Percentiles rank a stretch among this genome's conserved stretches.
These are phyloP conservation scores for Colletotrichum truncatum DNA, from an alignment of 2,329 filamentous ascomycete species.

Conservation along the genomic window DNA sequence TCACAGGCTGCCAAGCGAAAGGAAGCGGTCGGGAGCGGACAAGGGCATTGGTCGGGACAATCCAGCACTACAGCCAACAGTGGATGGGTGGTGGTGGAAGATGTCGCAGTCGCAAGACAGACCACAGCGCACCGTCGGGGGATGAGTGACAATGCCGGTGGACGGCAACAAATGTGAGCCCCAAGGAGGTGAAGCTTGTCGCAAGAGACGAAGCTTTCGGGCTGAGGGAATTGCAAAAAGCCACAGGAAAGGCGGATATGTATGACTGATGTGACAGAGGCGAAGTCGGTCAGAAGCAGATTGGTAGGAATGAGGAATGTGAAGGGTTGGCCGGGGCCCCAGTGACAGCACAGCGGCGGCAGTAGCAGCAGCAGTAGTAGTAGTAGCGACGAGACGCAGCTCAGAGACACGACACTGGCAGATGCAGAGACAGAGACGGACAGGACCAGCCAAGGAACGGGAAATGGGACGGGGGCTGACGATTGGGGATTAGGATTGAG, in stretches of 20 bases:
- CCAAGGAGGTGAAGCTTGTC: background rate
- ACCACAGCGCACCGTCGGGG: background rate
- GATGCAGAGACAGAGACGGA: background rate
- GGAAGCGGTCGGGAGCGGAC: constrained; percentile 8
- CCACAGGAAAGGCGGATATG: background rate
- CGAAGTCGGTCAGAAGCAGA: background rate
- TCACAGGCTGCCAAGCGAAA: constrained; percentile 18
- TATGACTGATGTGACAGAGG: constrained; percentile 22
- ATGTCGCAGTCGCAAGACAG: background rate
- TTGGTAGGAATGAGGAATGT: background rate
- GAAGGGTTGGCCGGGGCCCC: background rate
- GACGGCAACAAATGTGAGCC: background rate
- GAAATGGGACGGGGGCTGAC: constrained; percentile 16
- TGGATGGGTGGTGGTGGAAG: background rate
- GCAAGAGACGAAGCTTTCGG: background rate
- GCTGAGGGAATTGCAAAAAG: background rate
- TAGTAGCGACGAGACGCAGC: too few relatives aligned
- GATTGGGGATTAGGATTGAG: background rate
- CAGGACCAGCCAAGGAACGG: constrained; percentile 6
- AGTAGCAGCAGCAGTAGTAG: too few relatives aligned
- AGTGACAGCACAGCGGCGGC: background rate
- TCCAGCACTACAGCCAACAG: background rate
- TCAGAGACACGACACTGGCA: background rate
- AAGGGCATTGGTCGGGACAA: constrained; percentile 22
- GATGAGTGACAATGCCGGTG: background rate